A percentile compares a stretch with the other conserved stretches of the same genome.
Evolutionary conservation across 2,329 filamentous ascomycete genomes (phyloP).

Genomic region (Colletotrichum godetiae): DNA sequence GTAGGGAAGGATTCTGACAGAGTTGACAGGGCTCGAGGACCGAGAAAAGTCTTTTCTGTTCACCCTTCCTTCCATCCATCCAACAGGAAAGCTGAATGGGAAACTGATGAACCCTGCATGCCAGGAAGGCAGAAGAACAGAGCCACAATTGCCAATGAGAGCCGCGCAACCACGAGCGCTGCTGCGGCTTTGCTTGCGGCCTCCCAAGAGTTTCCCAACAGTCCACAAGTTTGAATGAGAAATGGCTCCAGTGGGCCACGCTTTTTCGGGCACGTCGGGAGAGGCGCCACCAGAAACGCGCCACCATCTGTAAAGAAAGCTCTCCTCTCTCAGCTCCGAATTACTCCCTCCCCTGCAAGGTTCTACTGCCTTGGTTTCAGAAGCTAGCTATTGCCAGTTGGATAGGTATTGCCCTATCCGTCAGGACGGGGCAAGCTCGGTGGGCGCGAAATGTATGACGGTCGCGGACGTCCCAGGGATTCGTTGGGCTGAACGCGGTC

Average conservation of each 20-base stretch:
- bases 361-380: background rate
- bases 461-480: constrained; percentile 1
- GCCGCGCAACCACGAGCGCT: background rate
- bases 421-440: background rate
- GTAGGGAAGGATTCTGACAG: background rate
- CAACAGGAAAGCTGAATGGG: background rate
- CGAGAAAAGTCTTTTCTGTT: background rate
- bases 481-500: constrained; percentile 30
- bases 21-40: background rate
- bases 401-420: background rate
- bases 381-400: background rate
- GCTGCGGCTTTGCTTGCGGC: background rate
- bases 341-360: background rate
- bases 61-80: background rate
- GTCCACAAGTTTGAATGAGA: background rate
- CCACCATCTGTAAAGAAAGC: background rate
- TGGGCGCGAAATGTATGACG: constrained; percentile 10
- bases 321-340: background rate
- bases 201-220: background rate
- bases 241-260: background rate
- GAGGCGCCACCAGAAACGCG: constrained; percentile 20
- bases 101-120: background rate
- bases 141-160: background rate
- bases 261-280: constrained; percentile 15
- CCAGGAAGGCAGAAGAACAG: background rate